Base-by-base conservation (phyloP, 1,139 yeast genomes). In the Scheffersomyces titani region DNA sequence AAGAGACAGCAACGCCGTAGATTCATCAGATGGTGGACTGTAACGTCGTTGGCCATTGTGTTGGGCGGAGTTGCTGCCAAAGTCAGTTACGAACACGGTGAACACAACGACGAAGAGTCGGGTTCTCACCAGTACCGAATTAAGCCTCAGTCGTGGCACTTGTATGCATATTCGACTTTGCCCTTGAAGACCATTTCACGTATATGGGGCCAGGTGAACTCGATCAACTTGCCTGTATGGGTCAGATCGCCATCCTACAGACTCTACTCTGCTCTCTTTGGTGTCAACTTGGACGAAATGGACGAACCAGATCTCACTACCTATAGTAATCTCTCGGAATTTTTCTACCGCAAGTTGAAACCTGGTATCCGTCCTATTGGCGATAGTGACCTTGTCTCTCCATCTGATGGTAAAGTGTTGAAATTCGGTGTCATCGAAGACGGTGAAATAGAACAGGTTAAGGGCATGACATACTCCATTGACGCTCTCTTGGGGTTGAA, bases 401-500 rank as follows among this genome's bases (percentile, higher is more conserved):
- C 99, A 2, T 88, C 97, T 52, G 99, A 96, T 72, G 99, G 99
- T 36, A 89, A 85, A 63, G 89, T 96, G 7, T 77, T 96, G 59
- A 93, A 92, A 65, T 83, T 91, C 63, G 99, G 99, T 49, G 78
- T 85, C 30, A 92, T 93, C 54, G 89, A 88, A 57, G 81, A 87
- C 63, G 96, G 97, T 49, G 91, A 89, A 65, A 92, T 96, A 59
- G 98, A 94, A 73, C 98, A 94, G 71, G 98, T 96, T 52, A 96
- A 96, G 74, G 99, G 99, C 7, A 85, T 94, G 83, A 91, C 97
- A 0, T 96, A 96, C 71, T 89, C 97, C 1, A 82, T 94, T 18
- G 96, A 91, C 65, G 96, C 97, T 6, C 83, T 96, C 54, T 80
- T 96, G 54, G 99, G 99, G 2, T 80, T 89, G 49, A 73, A 76